phyloP scores from a whole-genome alignment of 2,329 filamentous ascomycete species.

The Beauveria medogensis region DNA sequence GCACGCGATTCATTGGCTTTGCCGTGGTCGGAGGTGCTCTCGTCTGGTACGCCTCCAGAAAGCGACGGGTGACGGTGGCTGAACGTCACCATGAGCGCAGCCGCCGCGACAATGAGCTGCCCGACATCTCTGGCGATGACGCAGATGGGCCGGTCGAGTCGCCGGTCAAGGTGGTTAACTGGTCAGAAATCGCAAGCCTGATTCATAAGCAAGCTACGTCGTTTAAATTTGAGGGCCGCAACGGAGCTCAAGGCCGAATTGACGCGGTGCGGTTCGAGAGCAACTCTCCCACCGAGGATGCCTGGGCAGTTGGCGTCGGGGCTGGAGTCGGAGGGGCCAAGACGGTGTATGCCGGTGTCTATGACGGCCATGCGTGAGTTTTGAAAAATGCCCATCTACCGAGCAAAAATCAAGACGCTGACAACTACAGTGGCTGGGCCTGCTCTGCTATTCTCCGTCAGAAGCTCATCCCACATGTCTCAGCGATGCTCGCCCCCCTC shows the following conservation, averaged over 20 bases:
- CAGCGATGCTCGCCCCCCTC: conserved; percentile 25
- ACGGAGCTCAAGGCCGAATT: conserved; percentile 21
- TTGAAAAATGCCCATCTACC: background rate
- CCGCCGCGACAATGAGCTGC: conserved; percentile 5
- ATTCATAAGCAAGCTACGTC: conserved; percentile 23
- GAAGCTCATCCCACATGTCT: conserved; percentile 35
- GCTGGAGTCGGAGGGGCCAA: conserved; percentile 21
- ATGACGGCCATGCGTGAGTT: conserved; percentile 42
- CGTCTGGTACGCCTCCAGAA: conserved; percentile 4
- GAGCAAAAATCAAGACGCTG: background rate
- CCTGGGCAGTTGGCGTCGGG: conserved; percentile 25
- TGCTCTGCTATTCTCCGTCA: conserved; percentile 33
- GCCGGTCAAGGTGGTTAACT: conserved; percentile 19
- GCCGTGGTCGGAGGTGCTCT: background rate
- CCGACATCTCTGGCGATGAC: background rate
- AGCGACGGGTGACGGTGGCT: background rate
- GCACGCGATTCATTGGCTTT: background rate
- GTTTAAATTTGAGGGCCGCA: conserved; percentile 22
- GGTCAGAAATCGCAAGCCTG: conserved; percentile 22
- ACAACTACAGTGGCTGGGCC: conserved; percentile 28
- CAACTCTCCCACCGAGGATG: conserved; percentile 28
- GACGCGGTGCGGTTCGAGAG: conserved; percentile 27
- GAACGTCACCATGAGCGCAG: background rate
- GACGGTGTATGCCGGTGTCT: conserved; percentile 31
- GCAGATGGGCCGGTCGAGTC: conserved; percentile 18